A percentile compares a stretch with the other conserved stretches of the same genome.
phyloP scores from a whole-genome alignment of 768 basidiomycete genomes.

The Russula brevipes region DNA sequence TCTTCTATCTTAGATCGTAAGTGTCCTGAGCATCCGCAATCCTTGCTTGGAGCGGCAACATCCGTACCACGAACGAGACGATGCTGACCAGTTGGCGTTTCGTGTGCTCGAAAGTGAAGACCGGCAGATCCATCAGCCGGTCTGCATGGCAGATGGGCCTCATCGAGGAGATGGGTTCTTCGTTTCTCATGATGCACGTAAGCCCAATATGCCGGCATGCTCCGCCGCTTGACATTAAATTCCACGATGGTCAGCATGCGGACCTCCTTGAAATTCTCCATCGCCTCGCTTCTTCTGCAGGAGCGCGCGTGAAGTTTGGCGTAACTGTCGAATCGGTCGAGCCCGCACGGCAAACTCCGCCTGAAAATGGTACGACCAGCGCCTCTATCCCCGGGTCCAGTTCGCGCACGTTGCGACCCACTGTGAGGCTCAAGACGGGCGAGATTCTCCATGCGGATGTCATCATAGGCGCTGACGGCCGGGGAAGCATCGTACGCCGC shows the following conservation, averaged over 20 bases:
- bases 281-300: constrained; percentile 21
- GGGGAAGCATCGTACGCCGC: constrained; percentile 25
- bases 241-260: constrained; percentile 19
- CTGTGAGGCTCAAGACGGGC: constrained; percentile 26
- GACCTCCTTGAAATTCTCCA: constrained; percentile 19
- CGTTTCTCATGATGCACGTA: constrained; percentile 23
- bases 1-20: constrained; percentile 20
- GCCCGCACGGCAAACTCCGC: constrained; percentile 4
- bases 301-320: constrained; percentile 19
- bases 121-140: constrained; percentile 13
- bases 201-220: not conserved
- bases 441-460: constrained; percentile 28
- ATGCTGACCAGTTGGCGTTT: constrained; percentile 1
- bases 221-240: constrained; percentile 5
- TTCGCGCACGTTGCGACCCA: constrained; percentile 18
- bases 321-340: constrained; percentile 18
- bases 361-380: constrained; percentile 1
- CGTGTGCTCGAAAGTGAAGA: constrained; percentile 20
- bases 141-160: constrained; percentile 20
- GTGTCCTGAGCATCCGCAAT: not conserved
- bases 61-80: not conserved
- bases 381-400: constrained; percentile 9
- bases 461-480: constrained; percentile 31
- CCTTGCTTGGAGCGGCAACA: too few relatives aligned
- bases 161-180: constrained; percentile 21